Conservation (phyloP, 805 yeast species). For the Starmerella davenportii region DNA sequence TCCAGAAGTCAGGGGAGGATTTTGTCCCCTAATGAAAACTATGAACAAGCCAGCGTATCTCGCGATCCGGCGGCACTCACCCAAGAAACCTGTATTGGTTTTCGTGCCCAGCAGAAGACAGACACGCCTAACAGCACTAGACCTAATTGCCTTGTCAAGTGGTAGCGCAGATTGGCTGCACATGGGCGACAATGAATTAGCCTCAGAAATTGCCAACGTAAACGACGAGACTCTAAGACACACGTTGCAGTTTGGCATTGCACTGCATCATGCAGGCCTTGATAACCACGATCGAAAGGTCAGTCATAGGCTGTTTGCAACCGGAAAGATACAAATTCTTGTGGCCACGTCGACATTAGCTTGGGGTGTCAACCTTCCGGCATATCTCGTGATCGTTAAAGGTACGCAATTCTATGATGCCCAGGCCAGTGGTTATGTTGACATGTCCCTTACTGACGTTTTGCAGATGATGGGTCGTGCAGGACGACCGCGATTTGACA, state of each 20-base stretch:
- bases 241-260: conserved; percentile 63
- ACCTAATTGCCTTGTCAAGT: conserved; percentile 61
- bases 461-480: conserved; percentile 78
- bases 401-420: conserved; percentile 52
- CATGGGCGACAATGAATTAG: conserved; percentile 48
- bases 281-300: conserved; percentile 55
- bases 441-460: conserved; percentile 70
- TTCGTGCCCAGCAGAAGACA: conserved; percentile 74
- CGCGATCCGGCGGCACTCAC: conserved; percentile 85
- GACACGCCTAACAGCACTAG: conserved; percentile 63
- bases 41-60: conserved; percentile 81
- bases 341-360: conserved; percentile 72
- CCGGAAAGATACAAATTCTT: conserved; percentile 52
- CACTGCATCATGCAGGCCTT: conserved; percentile 66
- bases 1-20: conserved; percentile 54
- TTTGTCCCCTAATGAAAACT: conserved; percentile 69
- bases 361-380: conserved; percentile 76
- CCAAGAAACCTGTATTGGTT: conserved; percentile 64
- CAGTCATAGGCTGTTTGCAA: conserved; percentile 51
- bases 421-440: conserved; percentile 45
- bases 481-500: conserved; percentile 66
- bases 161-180: conserved; percentile 38
- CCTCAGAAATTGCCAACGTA: conserved; percentile 33
- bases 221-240: conserved; percentile 69
- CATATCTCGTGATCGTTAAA: conserved; percentile 58